These are phyloP conservation scores for Suillus paluster DNA, from an alignment of 768 basidiomycete genomes.

Conservation along the genomic window DNA sequence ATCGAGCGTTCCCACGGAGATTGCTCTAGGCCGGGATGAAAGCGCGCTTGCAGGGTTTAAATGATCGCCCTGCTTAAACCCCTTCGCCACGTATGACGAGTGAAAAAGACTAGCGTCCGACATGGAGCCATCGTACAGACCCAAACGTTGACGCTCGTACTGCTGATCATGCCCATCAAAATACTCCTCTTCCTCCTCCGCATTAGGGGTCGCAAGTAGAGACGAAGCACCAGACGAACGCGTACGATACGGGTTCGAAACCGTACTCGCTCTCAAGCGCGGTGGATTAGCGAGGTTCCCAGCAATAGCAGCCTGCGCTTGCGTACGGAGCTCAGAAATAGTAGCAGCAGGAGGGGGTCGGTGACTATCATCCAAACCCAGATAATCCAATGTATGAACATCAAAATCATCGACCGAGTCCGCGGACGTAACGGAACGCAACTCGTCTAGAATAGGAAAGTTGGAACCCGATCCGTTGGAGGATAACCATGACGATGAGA, in stretches of 20 bases:
- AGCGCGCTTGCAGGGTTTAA: constrained; percentile 50
- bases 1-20: constrained; percentile 87
- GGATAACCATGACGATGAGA: constrained; percentile 88
- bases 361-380: constrained; percentile 85
- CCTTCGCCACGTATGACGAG: constrained; percentile 67
- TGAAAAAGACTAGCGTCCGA: constrained; percentile 57
- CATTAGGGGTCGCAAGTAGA: constrained; percentile 62
- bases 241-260: constrained; percentile 88
- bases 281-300: constrained; percentile 81
- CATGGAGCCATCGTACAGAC: constrained; percentile 60
- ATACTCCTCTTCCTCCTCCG: constrained; percentile 77
- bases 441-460: constrained; percentile 74
- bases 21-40: constrained; percentile 70
- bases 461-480: constrained; percentile 59
- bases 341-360: constrained; percentile 85
- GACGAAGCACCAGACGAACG: constrained; percentile 64
- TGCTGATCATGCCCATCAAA: constrained; percentile 62
- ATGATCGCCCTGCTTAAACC: constrained; percentile 77
- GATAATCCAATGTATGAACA: constrained; percentile 94
- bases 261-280: constrained; percentile 86
- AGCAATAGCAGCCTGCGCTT: constrained; percentile 89
- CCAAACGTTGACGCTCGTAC: constrained; percentile 61
- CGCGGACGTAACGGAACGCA: constrained; percentile 78
- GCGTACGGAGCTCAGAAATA: constrained; percentile 85
- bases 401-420: constrained; percentile 88